Conservation (phyloP, 768 basidiomycete species). For the Paxillus rubicundulus region DNA sequence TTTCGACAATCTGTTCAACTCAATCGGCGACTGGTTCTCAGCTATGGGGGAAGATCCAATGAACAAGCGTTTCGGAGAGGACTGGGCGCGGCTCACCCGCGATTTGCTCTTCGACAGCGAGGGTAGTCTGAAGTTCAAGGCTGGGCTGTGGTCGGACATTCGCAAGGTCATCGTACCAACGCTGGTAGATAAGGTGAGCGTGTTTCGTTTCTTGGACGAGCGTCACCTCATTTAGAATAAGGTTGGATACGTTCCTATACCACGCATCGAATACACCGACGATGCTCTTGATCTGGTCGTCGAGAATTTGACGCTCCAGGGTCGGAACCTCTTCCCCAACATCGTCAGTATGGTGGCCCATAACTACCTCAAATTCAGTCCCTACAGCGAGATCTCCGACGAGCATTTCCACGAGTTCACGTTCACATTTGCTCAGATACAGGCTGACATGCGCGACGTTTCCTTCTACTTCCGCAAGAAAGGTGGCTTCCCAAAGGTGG, state of each 20-base stretch:
- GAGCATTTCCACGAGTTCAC: constrained; percentile 69
- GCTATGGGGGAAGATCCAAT: constrained; percentile 83
- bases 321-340: constrained; percentile 88
- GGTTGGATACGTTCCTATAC: constrained; percentile 85
- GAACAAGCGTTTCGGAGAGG: constrained; percentile 78
- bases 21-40: constrained; percentile 74
- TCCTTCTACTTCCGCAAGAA: constrained; percentile 90
- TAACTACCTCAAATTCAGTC: constrained; percentile 83
- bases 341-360: constrained; percentile 68
- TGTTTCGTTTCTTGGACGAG: neutral
- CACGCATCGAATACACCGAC: constrained; percentile 92
- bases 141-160: constrained; percentile 85
- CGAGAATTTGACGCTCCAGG: constrained; percentile 88
- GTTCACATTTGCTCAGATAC: constrained; percentile 78
- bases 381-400: constrained; percentile 58
- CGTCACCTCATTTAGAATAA: constrained; percentile 21
- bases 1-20: constrained; percentile 76
- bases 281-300: constrained; percentile 83
- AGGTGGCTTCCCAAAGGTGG: constrained; percentile 75
- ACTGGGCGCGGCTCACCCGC: constrained; percentile 76
- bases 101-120: constrained; percentile 78
- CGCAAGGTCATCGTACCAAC: constrained; percentile 77
- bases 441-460: constrained; percentile 92
- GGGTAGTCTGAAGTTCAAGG: constrained; percentile 86
- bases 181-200: constrained; percentile 66